Evolutionary conservation across 371 early-diverging fungal species (phyloP), one percentile per base, ranked within the genome.

Genomic region (Nematocida sp.): DNA sequence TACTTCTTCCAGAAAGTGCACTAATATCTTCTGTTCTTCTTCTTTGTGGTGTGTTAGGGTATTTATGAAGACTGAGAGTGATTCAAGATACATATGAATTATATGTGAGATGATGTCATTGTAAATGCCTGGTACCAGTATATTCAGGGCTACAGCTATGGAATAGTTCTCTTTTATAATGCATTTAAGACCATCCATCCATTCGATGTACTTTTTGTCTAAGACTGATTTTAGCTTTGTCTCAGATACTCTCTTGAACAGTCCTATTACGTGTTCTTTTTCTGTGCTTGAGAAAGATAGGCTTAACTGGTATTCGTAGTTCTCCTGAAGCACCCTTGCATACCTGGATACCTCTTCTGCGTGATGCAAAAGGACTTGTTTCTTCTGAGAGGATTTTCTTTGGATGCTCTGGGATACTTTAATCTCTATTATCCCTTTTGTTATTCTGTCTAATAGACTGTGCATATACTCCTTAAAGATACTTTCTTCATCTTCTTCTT

Each of bases 341-440:
- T 77, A 84, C 21, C 35, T 45, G 5, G 35, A 25, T 40, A 75
- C 53, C 54, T 79, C 63, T 27, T 25, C 32, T 15, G 57, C 54
- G 74, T 82, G 81, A 65, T 82, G 75, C 27, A 78, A 19, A 9
- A 78, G 48, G 3, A 84, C 51, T 25, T 66, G 55, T 35, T 78
- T 70, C 65, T 80, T 78, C 57, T 82, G 82, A 43, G 55, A 53
- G 17, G 77, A 78, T 15, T 57, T 34, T 29, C 34, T 25, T 23
- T 61, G 63, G 27, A 52, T 35, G 25, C 77, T 32, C 63, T 83
- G 82, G 23, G 58, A 53, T 25, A 80, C 40, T 65, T 81, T 81
- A 23, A 23, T 53, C 5, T 47, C 32, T 17, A 81, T 52, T 19
- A 83, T 63, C 2, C 51, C 15, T 17, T n/a, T 45, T n/a, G 46